Evolutionary conservation across 305 asterid species (phyloP), one percentile per base, ranked within the genome.

Genomic region (Solanum hybrid): DNA sequence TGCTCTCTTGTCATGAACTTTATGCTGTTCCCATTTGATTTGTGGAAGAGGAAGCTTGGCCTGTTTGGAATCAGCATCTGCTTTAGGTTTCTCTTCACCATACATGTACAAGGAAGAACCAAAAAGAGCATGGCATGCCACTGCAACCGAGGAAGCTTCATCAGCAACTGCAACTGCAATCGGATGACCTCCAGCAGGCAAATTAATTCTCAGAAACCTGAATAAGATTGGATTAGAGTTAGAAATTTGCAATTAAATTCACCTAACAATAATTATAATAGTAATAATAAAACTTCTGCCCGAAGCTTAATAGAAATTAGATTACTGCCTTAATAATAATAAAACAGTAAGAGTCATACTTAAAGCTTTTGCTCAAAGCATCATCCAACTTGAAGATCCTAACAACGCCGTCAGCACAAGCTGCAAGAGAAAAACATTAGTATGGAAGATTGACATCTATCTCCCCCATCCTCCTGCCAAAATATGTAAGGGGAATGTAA

Each of bases 341-440:
- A 29, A 82, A 66, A 85, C 88, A 56, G 88, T 79, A 91, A 88
- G 91, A 92, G 86, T 27, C 92, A 79, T 98, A 98, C 99, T 98
- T 98, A 93, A 98, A 98, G 92, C 99, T 98, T 95, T 96, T 98
- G 94, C 97, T 95, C 86, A 98, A 88, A 77, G 94, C 99, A 90
- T 98, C 99, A 87, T 98, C 99, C 98, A 98, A 91, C 93, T 91
- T 95, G 96, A 97, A 97, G 90, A 97, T 94, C 96, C 99, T 93
- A 89, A 96, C 93, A 92, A 95, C 92, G 31, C 98, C 98, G 89
- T 97, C 99, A 88, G 95, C 97, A 88, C 99, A 97, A 90, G 98
- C 99, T 96, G 98, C 86, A 64, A 6, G 34, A 86, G 86, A 37
- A 40, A 91, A 51, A 34, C 34, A 60, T 85, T 85, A 85, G 34